Base-by-base conservation (phyloP, 495 filamentous ascomycete genomes). In the Chaetomium tenue region DNA sequence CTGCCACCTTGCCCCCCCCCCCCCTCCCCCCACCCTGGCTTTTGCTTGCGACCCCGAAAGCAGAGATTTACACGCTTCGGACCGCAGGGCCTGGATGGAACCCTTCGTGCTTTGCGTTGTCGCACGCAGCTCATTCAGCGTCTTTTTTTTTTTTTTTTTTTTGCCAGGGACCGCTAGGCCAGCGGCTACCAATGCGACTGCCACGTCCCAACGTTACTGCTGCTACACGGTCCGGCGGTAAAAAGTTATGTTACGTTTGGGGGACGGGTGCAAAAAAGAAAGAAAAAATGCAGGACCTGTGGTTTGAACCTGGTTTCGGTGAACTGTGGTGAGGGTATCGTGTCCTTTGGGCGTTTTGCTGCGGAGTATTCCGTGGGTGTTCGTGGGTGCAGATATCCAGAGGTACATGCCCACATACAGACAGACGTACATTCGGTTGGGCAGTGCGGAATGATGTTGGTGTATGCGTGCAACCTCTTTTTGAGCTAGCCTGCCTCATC, bases 41-140 rank as follows among this genome's bases (percentile, higher is more conserved):
- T 37, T 23, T 12, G 39, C 18, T 54, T 44, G 40, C 13, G 40
- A 44, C 40, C 23, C 60, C 42, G 37, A 37, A 22, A 25, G 52
- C 16, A 37, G 61, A 54, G 22, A 52, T 40, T 68, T 47, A 62
- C 50, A 57, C 47, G 58, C 51, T 67, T 71, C 69, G 69, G 69
- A 71, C 69, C 69, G 69, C 63, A 63, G 61, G 67, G 56, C 74
- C 69, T 71, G 66, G 58, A 68, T 71, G 66, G 44, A 65, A 67
- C 64, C 53, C 66, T 65, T 65, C 56, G 58, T 58, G 44, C 50
- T 58, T 63, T 52, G 33, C n/a, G 48, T 5, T 8, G 60, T 30
- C 18, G 28, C 16, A 16, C 18, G 46, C n/a, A 50, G 2, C 18
- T 8, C 20, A 22, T 18, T 39, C 33, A 30, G 12, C 53, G 28